Base-by-base conservation (phyloP, 495 filamentous ascomycete species). In the Chaetomium fimeti region DNA sequence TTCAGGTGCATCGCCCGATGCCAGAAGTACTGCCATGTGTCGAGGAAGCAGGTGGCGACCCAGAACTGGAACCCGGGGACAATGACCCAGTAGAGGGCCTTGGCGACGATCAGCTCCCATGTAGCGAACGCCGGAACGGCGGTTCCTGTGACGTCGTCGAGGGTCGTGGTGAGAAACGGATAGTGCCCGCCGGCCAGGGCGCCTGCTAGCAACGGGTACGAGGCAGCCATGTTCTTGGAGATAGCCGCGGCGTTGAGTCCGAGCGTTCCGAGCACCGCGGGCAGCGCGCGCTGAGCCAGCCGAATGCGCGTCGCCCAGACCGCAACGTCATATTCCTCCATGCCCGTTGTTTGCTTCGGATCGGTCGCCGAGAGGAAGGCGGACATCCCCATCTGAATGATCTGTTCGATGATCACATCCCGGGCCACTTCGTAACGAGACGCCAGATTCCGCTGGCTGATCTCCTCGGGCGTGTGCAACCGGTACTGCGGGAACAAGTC, bases 11-110 rank as follows among this genome's bases (percentile, higher is more conserved):
- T 97, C 45, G 85, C 85, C 28, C 94, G 89, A 79, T 98, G 94
- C 72, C 89, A 82, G 77, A 97, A 96, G 79, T 98, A 98, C 69
- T 98, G 92, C 91, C 93, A 97, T 40, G 92, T 95, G 78, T 98
- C 94, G 64, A 97, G 82, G 63, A 91, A 75, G 63, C 82, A 78
- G 66, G 93, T 83, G 40, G 87, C 94, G 38, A 89, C 60, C 63
- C 83, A 75, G 69, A 96, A 85, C 74, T 97, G 92, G 49, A 91
- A 57, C 18, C 79, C 79, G 2, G 94, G 94, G 51, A 97, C 80
- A 27, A 91, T 73, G 60, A 87, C 77, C 84, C 88, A 90, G 80
- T 97, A 97, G 65, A 95, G 83, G 51, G 83, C 81, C 68, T 87
- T 85, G 12, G 90, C 93, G 32, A 86, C 74, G 47, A 83, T 60